Base-by-base conservation (phyloP, 2,329 filamentous ascomycete genomes). In the Epichloe uncinata region DNA sequence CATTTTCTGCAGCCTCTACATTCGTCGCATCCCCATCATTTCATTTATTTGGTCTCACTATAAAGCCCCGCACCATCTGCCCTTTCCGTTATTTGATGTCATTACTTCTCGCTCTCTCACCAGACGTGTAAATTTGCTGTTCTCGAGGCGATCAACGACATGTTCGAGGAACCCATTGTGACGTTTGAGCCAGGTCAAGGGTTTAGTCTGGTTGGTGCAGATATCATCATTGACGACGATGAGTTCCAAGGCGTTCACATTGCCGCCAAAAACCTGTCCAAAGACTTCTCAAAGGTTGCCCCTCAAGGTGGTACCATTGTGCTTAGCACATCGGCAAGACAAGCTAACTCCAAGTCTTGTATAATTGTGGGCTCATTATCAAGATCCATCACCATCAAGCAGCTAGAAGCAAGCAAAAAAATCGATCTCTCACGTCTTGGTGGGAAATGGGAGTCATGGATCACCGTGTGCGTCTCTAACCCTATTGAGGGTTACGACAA, bases 381-480 rank as follows among this genome's bases (percentile, higher is more conserved):
- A 11, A 43, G 57, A 13, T 62, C 60, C 3, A 50, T 54, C 0
- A 53, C 55, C 1, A 50, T 62, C 15, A 52, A 45, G 15, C 44
- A 52, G 2, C 40, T 62, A 4, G 49, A 51, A 15, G 42, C 51
- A 1, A 50, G 47, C 5, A 53, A 52, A 12, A 60, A 57, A 30
- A 47, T 63, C 35, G 56, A 61, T 12, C 20, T 52, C 1, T 50
- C 54, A 6, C 52, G 44, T 16, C 56, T 64, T 30, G 42, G 51
- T 2, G 75, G 75, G 0, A 70, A 74, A 54, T 80, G 77, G 77
- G 77, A 81, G 55, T 70, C 75, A 1, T 79, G 74, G 58, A 63
- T 70, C 13, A 77, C 73, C 16, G 60, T 65, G 0, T 55, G 77
- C 1, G 68, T 80, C 0, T 56, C 71, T 5, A 63, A 71, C 26